A percentile compares a stretch with the other conserved stretches of the same genome.
These are phyloP conservation scores for Eleusine coracana DNA, from an alignment of 176 grass and related monocot species.

Conservation along the genomic window DNA sequence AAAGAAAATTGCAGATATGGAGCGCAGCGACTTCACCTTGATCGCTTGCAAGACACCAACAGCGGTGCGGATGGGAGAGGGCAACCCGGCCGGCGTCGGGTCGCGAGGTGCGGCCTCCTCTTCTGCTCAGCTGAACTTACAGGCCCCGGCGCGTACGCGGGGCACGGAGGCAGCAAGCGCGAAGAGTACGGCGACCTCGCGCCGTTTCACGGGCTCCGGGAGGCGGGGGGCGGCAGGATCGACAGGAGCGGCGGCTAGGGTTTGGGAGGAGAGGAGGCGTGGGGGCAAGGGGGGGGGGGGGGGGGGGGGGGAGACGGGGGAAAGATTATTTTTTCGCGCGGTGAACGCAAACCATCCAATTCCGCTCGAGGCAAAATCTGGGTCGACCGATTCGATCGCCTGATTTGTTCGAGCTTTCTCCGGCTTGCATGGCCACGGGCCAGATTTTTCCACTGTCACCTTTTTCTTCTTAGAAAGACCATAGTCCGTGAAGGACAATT, in stretches of 20 bases:
- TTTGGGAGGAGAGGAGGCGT: not conserved
- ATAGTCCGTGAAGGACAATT: too few species aligned
- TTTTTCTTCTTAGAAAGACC: too few species aligned
- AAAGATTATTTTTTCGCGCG: not conserved
- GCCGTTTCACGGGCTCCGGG: too few species aligned
- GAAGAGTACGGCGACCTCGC: not conserved
- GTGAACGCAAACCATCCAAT: not conserved
- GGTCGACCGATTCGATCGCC: not conserved
- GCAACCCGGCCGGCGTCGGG: too few species aligned
- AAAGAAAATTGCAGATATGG: not conserved
- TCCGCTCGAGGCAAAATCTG: not conserved
- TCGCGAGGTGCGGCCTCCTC: too few species aligned
- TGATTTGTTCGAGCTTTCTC: not conserved
- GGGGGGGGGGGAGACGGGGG: too few species aligned
- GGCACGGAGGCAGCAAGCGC: not conserved
- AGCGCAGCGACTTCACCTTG: not conserved
- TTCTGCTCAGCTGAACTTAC: too few species aligned
- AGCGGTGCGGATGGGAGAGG: not conserved
- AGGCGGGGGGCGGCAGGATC: not conserved
- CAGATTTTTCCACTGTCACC: too few species aligned
- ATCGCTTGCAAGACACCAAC: not conserved
- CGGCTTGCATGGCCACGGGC: not conserved
- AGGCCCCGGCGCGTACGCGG: too few species aligned
- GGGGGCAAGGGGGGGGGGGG: too few species aligned
- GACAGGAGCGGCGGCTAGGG: not conserved